These are phyloP conservation scores for Akanthomyces uredinophilus DNA, from an alignment of 2,329 filamentous ascomycete genomes.

Conservation along the genomic window DNA sequence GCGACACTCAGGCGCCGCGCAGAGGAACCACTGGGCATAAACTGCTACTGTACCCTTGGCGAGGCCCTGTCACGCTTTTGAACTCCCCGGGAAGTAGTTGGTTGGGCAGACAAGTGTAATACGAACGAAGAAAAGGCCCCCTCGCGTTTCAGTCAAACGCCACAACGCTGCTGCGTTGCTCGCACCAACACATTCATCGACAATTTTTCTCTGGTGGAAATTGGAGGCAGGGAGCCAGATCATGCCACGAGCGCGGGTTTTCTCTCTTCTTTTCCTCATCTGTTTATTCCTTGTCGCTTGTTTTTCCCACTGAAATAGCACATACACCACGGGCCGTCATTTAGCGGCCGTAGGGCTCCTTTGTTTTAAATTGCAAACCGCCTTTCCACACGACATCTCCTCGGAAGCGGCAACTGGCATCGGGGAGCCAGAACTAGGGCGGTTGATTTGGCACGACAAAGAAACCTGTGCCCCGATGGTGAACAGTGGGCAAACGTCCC, in stretches of 20 bases:
- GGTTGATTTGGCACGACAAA: neutral
- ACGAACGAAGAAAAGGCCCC: neutral
- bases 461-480: neutral
- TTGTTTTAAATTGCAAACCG: neutral
- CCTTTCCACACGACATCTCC: too few relatives aligned
- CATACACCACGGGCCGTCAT: neutral
- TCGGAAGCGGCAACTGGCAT: neutral
- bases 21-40: neutral
- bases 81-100: neutral
- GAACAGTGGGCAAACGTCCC: neutral
- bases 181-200: neutral
- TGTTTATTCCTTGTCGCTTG: too few relatives aligned
- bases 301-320: neutral
- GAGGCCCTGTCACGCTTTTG: neutral
- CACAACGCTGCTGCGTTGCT: neutral
- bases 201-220: neutral
- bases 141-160: slow-evolving; percentile 3
- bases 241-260: neutral
- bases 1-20: neutral
- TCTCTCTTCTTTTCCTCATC: neutral
- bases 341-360: neutral
- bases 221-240: neutral
- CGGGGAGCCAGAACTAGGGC: neutral
- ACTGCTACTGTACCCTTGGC: slow-evolving; percentile 1
- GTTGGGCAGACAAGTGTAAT: too few relatives aligned